Percentiles rank a stretch among this genome's conserved stretches.
Conservation (phyloP, 805 yeast genomes). For the Saccharomyces eubayanus region DNA sequence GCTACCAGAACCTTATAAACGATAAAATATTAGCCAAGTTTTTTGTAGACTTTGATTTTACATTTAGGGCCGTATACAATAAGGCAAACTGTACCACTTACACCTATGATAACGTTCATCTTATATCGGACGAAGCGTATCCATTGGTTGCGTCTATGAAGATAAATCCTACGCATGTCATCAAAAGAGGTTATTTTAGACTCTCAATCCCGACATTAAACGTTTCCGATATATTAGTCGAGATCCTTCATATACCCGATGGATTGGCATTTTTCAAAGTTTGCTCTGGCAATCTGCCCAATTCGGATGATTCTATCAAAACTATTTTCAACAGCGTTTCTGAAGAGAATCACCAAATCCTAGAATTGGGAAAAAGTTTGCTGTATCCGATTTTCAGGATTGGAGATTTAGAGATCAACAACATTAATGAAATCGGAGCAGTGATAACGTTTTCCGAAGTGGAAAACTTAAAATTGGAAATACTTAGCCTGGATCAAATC, state of each 20-base stretch:
- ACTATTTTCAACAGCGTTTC: slow-evolving; percentile 10
- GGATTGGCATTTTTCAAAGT: slow-evolving; percentile 25
- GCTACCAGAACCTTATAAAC: not conserved
- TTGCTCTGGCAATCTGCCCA: slow-evolving; percentile 14
- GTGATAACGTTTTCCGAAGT: slow-evolving; percentile 18
- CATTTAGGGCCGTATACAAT: slow-evolving; percentile 9
- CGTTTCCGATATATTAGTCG: slow-evolving; percentile 13
- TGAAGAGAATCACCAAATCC: slow-evolving; percentile 7
- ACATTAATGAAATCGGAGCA: slow-evolving; percentile 6
- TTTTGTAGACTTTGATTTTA: slow-evolving; percentile 5
- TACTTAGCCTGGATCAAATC: slow-evolving; percentile 17
- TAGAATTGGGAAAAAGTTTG: slow-evolving; percentile 22
- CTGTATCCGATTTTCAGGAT: slow-evolving; percentile 22
- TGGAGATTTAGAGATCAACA: slow-evolving; percentile 15
- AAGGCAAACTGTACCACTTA: slow-evolving; percentile 4
- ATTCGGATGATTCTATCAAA: slow-evolving; percentile 1
- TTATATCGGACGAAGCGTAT: slow-evolving; percentile 2
- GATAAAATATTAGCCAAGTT: not conserved
- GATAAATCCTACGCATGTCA: not conserved
- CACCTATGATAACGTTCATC: slow-evolving; percentile 6
- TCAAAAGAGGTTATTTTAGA: slow-evolving; percentile 5
- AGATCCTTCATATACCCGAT: slow-evolving; percentile 19
- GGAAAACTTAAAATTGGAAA: slow-evolving; percentile 12
- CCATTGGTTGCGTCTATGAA: slow-evolving; percentile 6
- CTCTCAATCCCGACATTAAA: slow-evolving; percentile 3